Percentiles rank a stretch among this genome's conserved stretches.
phyloP scores from a whole-genome alignment of 2,329 filamentous ascomycete genomes.

The Verticillium nonalfalfae region DNA sequence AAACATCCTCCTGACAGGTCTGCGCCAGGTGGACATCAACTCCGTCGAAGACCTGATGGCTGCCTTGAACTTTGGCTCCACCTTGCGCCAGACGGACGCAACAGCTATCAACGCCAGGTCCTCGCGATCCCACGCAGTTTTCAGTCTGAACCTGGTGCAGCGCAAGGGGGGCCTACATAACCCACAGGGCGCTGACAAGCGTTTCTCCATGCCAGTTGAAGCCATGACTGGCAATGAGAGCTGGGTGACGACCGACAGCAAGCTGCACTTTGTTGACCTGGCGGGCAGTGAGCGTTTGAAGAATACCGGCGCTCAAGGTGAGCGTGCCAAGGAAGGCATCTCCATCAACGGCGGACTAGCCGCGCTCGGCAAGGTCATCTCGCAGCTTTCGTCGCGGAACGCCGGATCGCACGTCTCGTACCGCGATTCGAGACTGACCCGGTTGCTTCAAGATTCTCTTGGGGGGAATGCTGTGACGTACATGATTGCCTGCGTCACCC shows the following conservation, averaged over 20 bases:
- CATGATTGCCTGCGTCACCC: constrained; percentile 98
- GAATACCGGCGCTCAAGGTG: constrained; percentile 92
- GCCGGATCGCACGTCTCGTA: constrained; percentile 91
- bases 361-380: constrained; percentile 95
- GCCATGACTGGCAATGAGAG: constrained; percentile 63
- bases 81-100: constrained; percentile 91
- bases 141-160: constrained; percentile 89
- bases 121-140: constrained; percentile 94
- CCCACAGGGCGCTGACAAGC: constrained; percentile 64
- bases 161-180: constrained; percentile 57
- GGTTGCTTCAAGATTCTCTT: constrained; percentile 79
- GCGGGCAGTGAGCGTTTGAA: constrained; percentile 95
- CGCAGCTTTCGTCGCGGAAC: constrained; percentile 87
- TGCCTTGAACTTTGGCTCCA: constrained; percentile 85
- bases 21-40: constrained; percentile 82
- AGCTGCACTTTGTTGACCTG: constrained; percentile 96
- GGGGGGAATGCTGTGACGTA: constrained; percentile 97
- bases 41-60: constrained; percentile 87
- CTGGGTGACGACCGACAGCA: constrained; percentile 88
- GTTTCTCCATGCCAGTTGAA: constrained; percentile 80
- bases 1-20: constrained; percentile 86
- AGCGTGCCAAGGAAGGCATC: constrained; percentile 91
- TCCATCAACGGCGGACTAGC: constrained; percentile 96
- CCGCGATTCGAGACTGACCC: constrained; percentile 79
- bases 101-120: constrained; percentile 98